Base-by-base conservation (phyloP, 1,139 yeast species). In the Kodamaea anthophila region DNA sequence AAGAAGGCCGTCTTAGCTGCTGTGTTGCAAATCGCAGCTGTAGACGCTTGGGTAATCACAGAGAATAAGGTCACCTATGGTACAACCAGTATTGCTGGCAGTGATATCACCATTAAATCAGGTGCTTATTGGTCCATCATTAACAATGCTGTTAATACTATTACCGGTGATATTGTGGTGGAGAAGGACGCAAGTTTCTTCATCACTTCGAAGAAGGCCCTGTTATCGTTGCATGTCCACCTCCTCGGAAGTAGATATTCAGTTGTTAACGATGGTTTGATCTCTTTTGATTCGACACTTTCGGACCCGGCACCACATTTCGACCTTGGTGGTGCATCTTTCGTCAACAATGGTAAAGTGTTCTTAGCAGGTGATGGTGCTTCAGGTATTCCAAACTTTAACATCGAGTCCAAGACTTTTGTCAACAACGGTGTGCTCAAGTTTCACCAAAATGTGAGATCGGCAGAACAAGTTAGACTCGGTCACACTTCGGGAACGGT, bases 121-220 rank as follows among this genome's bases (percentile, higher is more conserved):
- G 57, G 53, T 27, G 59, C 45, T 10, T 55, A 46, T 36, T 58
- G 56, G 53, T 57, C 65, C 15, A 51, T 59, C 21, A 39, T 58
- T 27, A 44, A 58, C 38, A 56, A 56, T 34, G 51, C 52, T 13
- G 29, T 41, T 28, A 36, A 50, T n/a, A 33, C 46, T 3, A 40
- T 51, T 25, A 41, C 43, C 20, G 60, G 61, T 10, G 28, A 34
- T 14, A 40, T 58, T 14, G 24, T 36, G 12, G 44, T 43, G 20
- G 39, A 47, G 13, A 52, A 57, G 24, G 45, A 41, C 1, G 59
- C 58, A 29, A 48, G 44, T 1, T 49, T 55, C 26, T 56, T 44
- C 30, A 39, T 55, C 15, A 26, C 47, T 4, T 33, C 44, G 4
- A 29, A 31, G 8, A 18, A 18, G 10, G 25, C 20, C 13, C 18